Evolutionary conservation across 176 grass and related monocot species (phyloP), one percentile per base, ranked within the genome.

Genomic region (Aegilops longissima): DNA sequence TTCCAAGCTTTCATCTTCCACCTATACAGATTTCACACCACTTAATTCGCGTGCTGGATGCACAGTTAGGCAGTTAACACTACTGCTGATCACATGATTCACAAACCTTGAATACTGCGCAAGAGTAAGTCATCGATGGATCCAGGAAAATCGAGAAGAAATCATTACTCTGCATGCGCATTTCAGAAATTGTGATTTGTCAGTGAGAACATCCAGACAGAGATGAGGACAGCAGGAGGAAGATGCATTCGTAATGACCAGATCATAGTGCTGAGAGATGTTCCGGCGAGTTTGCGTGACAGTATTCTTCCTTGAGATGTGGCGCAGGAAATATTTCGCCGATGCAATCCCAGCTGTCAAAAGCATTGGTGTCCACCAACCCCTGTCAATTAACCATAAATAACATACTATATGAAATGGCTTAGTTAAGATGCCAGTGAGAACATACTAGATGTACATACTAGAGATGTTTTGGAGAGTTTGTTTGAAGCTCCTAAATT

Each of bases 81-180:
- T 12, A 77, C 0, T 77, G 12, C 27, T 33, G 47, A 21, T 54
- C 47, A 56, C 0, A 77, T 8, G 9, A 34, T 56, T 5, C 6
- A 6, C 74, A 58, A 34, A 95, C 93, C 95, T 95, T 93, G 76
- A 95, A 98, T 80, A 90, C 82, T 31, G 95, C 95, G 49, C 85
- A 93, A 56, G 95, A 98, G 73, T 98, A 98, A 18, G 93, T 98
- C 95, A 98, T 98, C 5, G 95, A 90, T 70, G 92, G 93, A 85
- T 98, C 95, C 87, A 98, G 89, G 63, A 98, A 98, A 78, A 92
- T 76, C 5, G 91, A 93, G 91, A 98, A 98, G 66, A 95, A 93
- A 31, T 95, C 93, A 77, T 98, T 98, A 63, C 93, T 98, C 93
- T 98, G 68, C 72, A 80, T 33, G 47, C 8, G 18, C 74, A 77